These are phyloP conservation scores for Synchytrium microbalum DNA, from an alignment of 371 early-diverging fungal species.

Conservation along the genomic window DNA sequence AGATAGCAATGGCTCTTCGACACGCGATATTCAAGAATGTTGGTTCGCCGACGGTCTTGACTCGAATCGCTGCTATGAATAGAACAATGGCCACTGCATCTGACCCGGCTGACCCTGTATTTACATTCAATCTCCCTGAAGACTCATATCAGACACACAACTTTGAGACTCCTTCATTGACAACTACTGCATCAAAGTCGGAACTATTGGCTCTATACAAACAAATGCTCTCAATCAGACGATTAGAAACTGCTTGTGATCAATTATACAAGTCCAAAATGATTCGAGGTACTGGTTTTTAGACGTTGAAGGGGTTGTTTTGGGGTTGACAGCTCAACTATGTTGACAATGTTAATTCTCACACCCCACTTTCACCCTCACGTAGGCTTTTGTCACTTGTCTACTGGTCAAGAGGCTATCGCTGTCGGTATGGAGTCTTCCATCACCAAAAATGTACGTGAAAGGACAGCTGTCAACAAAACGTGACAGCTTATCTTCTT, in stretches of 20 bases:
- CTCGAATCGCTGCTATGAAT: too few species aligned
- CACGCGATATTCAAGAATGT: too few species aligned
- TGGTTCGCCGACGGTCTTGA: too few species aligned
- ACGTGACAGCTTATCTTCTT: too few species aligned
- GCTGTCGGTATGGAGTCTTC: slow-evolving; percentile 92
- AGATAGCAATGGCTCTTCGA: too few species aligned
- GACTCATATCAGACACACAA: slow-evolving; percentile 36
- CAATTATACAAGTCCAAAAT: slow-evolving; percentile 11
- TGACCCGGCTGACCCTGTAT: background rate
- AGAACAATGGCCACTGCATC: background rate
- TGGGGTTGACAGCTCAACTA: slow-evolving; percentile 24
- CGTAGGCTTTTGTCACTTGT: slow-evolving; percentile 99
- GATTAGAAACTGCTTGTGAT: slow-evolving; percentile 93
- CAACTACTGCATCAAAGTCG: slow-evolving; percentile 22
- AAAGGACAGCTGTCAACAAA: background rate
- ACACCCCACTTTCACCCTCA: slow-evolving; percentile 65
- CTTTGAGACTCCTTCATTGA: slow-evolving; percentile 25
- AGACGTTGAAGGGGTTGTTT: slow-evolving; percentile 6
- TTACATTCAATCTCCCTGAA: slow-evolving; percentile 21
- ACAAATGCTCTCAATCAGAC: slow-evolving; percentile 80
- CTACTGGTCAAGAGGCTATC: slow-evolving; percentile 98
- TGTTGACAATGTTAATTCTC: slow-evolving; percentile 94
- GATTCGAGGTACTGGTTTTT: background rate
- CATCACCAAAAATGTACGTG: slow-evolving; percentile 40
- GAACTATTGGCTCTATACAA: slow-evolving; percentile 78